phyloP scores from a whole-genome alignment of 192 early-diverging fungal genomes.

The Backusella macrospora region DNA sequence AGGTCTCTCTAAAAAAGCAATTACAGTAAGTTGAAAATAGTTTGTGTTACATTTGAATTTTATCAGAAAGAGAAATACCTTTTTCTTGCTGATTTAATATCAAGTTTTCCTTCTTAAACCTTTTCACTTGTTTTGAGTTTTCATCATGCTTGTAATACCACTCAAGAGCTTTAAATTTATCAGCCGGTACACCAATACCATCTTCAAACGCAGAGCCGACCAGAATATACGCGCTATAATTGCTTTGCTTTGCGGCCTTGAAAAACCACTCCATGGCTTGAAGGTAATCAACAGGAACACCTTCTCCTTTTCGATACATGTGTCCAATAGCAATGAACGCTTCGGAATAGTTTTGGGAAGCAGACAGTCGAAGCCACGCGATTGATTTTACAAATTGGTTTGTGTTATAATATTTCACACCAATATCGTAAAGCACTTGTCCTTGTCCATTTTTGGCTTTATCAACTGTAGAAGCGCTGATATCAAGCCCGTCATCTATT shows the following conservation, averaged over 20 bases:
- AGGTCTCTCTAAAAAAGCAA: neutral
- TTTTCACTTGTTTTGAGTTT: slow-evolving; percentile 1
- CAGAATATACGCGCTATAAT: neutral
- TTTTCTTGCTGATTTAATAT: slow-evolving; percentile 1
- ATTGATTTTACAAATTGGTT: slow-evolving; percentile 2
- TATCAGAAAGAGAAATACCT: neutral
- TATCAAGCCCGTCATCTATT: slow-evolving; percentile 6
- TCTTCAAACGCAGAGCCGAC: neutral
- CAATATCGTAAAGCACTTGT: neutral
- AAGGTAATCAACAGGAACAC: slow-evolving; percentile 11
- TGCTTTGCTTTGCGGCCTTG: neutral
- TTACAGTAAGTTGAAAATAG: neutral
- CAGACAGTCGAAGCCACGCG: neutral
- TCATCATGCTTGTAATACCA: neutral
- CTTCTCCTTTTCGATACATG: slow-evolving; percentile 4
- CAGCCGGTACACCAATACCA: neutral
- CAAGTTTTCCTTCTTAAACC: slow-evolving; percentile 5
- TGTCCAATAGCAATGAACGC: neutral
- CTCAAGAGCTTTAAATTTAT: slow-evolving; percentile 5
- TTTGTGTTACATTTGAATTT: no score
- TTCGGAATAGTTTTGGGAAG: neutral
- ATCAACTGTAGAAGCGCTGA: neutral
- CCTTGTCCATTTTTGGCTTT: neutral
- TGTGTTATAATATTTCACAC: neutral
- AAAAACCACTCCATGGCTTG: slow-evolving; percentile 2